These are phyloP conservation scores for Didymella pinodella DNA, from an alignment of 2,329 filamentous ascomycete genomes.

Conservation along the genomic window DNA sequence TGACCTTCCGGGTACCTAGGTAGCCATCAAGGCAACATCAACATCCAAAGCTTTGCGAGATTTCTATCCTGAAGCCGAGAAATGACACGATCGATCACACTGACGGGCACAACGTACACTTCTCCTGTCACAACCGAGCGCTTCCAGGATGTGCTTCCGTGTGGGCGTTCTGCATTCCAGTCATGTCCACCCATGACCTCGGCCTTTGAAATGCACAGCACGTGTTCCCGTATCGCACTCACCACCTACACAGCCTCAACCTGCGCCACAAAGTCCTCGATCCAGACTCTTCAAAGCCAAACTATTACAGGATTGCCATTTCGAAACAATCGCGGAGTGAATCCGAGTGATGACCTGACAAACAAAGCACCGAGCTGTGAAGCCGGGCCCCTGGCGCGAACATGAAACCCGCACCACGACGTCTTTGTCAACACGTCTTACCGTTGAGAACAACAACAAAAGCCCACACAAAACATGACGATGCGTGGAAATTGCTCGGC, in stretches of 20 bases:
- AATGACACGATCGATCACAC: too few species aligned
- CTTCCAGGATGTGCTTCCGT: too few species aligned
- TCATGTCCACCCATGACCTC: too few species aligned
- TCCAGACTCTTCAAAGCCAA: constrained; percentile 1
- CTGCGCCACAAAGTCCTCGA: constrained; percentile 3
- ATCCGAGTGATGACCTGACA: background rate
- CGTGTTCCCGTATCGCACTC: background rate
- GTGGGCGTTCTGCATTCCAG: too few species aligned
- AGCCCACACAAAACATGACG: background rate
- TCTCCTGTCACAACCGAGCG: too few species aligned
- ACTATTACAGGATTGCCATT: background rate
- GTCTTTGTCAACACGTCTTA: background rate
- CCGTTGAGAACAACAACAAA: background rate
- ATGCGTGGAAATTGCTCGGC: background rate
- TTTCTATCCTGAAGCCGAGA: too few species aligned
- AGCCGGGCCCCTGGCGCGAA: constrained; percentile 1
- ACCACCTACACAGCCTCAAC: constrained; percentile 5
- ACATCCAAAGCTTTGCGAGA: too few species aligned
- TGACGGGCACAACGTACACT: too few species aligned
- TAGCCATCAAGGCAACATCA: too few species aligned
- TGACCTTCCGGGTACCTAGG: too few species aligned
- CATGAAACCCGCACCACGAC: constrained; percentile 2
- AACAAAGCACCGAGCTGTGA: background rate
- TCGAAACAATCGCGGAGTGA: background rate
- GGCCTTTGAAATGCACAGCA: too few species aligned